Evolutionary conservation across 345 rosid species (phyloP).

Genomic region (Citrus medica): DNA sequence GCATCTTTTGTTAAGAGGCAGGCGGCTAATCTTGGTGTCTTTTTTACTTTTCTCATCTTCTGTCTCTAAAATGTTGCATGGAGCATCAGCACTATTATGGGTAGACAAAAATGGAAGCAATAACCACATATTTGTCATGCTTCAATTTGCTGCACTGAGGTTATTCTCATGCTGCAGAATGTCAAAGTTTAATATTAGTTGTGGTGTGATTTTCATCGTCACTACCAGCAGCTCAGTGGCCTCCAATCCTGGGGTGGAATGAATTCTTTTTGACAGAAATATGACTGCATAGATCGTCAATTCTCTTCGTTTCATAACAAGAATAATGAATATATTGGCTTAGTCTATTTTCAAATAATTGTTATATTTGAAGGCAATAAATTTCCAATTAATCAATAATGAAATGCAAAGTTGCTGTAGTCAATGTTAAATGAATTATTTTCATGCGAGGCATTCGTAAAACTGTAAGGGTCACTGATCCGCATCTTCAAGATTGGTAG

Average conservation of each 20-base stretch:
- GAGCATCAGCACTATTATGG: background rate
- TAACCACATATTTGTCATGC: background rate
- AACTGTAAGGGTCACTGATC: background rate
- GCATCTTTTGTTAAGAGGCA: background rate
- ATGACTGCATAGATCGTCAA: background rate
- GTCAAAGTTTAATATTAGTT: background rate
- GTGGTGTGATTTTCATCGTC: background rate
- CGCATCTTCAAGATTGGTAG: background rate
- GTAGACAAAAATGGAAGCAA: background rate
- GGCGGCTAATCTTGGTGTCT: background rate
- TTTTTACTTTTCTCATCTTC: background rate
- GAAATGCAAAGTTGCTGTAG: background rate
- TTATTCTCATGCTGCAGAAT: background rate
- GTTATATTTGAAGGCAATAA: background rate
- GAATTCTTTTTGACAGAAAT: background rate
- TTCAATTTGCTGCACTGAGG: background rate
- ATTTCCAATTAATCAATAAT: background rate
- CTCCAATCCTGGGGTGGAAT: background rate
- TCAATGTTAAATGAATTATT: background rate
- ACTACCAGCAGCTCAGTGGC: background rate
- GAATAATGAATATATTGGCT: background rate
- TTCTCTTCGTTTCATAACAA: background rate
- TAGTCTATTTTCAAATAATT: background rate
- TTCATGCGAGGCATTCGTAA: background rate
- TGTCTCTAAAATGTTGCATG: background rate